phyloP scores from a whole-genome alignment of 2,329 filamentous ascomycete genomes.

The Colletotrichum kahawae region DNA sequence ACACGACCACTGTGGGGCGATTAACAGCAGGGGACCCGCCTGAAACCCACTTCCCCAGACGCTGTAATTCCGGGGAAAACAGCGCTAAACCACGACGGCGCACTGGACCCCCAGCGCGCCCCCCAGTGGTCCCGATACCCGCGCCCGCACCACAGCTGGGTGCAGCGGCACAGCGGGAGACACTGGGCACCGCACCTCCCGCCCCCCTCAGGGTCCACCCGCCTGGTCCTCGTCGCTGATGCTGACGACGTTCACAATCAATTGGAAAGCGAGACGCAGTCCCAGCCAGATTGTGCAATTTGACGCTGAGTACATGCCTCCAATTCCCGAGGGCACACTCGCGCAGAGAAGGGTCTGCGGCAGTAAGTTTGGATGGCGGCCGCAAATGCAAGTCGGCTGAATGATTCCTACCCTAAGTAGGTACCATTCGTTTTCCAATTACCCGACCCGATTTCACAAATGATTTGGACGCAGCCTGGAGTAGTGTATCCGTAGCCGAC shows the following conservation, averaged over 20 bases:
- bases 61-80: constrained; percentile 22
- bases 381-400: not conserved
- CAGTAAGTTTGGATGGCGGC: not conserved
- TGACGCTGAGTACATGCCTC: not conserved
- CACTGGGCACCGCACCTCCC: not conserved
- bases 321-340: not conserved
- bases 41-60: constrained; percentile 24
- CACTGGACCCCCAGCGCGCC: not conserved
- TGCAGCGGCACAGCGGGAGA: not conserved
- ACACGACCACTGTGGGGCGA: constrained; percentile 1
- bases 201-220: not conserved
- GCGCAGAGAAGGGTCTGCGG: not conserved
- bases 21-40: constrained; percentile 1
- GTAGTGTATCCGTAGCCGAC: too few relatives aligned
- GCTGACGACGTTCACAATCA: not conserved
- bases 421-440: not conserved
- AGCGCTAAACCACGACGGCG: constrained; percentile 11
- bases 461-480: not conserved
- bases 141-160: not conserved
- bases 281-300: not conserved
- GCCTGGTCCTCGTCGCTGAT: not conserved
- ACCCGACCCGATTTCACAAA: not conserved
- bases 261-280: not conserved
- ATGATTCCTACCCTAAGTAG: not conserved
- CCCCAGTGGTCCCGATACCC: constrained; percentile 20